Conservation (phyloP, 2,329 filamentous ascomycete species). For the Epichloe sp. region DNA sequence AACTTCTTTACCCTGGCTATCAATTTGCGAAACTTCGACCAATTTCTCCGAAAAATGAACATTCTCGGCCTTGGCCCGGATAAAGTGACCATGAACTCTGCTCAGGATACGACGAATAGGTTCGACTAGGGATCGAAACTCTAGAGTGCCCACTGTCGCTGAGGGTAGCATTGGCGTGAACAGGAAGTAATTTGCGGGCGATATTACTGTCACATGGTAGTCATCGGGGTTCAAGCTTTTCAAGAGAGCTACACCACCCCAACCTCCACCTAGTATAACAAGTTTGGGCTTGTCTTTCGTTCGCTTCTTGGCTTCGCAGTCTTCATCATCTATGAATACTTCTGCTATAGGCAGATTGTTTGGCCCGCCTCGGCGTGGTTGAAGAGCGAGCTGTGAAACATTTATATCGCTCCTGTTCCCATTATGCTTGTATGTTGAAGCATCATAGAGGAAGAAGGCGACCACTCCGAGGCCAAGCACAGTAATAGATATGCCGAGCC, state of each 20-base stretch:
- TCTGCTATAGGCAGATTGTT: slow-evolving; percentile 93
- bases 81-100: slow-evolving; percentile 72
- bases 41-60: slow-evolving; percentile 87
- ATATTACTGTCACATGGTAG: slow-evolving; percentile 92
- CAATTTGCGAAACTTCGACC: slow-evolving; percentile 69
- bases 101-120: slow-evolving; percentile 76
- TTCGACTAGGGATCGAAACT: slow-evolving; percentile 82
- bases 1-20: slow-evolving; percentile 56
- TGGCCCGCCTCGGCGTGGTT: slow-evolving; percentile 70
- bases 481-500: slow-evolving; percentile 57
- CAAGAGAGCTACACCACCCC: slow-evolving; percentile 84
- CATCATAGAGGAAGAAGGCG: slow-evolving; percentile 88
- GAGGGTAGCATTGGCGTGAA: slow-evolving; percentile 98
- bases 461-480: slow-evolving; percentile 57
- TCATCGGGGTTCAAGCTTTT: slow-evolving; percentile 84
- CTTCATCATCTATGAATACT: slow-evolving; percentile 78
- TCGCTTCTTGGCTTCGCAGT: slow-evolving; percentile 52
- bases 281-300: slow-evolving; percentile 83
- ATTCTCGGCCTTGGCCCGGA: slow-evolving; percentile 76
- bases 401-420: slow-evolving; percentile 56
- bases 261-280: slow-evolving; percentile 86
- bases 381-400: slow-evolving; percentile 73
- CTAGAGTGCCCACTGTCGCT: slow-evolving; percentile 89
- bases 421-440: slow-evolving; percentile 73
- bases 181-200: slow-evolving; percentile 89